phyloP scores from a whole-genome alignment of 1,284 basidiomycete species.

The Prillingera fragicola region DNA sequence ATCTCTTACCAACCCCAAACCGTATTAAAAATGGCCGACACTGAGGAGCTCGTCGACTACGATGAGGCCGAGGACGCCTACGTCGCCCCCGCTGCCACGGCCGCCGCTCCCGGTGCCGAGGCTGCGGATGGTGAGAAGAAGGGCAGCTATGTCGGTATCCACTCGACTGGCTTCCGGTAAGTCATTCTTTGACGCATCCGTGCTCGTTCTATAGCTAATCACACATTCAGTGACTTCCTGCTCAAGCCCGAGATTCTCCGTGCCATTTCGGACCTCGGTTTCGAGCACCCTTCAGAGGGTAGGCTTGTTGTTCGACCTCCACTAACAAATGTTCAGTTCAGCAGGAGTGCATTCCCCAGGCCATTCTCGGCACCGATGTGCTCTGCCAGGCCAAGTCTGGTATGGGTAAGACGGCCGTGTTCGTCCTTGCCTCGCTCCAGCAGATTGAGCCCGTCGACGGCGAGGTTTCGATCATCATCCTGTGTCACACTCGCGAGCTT shows the following conservation, averaged over 20 bases:
- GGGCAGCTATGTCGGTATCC: conserved; percentile 95
- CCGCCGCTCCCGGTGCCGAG: conserved; percentile 55
- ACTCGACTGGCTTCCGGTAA: conserved; percentile 90
- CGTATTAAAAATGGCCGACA: conserved; percentile 32
- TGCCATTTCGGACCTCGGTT: conserved; percentile 97
- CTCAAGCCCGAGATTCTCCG: conserved; percentile 94
- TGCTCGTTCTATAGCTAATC: too few species aligned
- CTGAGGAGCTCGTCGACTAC: conserved; percentile 64
- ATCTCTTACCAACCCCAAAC: conserved; percentile 1
- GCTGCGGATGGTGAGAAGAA: conserved; percentile 74
- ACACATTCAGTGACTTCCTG: conserved; percentile 74
- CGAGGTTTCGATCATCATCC: conserved; percentile 93
- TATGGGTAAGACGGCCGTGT: conserved; percentile 99
- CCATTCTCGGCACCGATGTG: conserved; percentile 98
- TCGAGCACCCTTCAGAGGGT: conserved; percentile 99
- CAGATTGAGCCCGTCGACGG: conserved; percentile 98
- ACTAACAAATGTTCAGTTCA: conserved; percentile 62
- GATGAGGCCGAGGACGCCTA: conserved; percentile 86
- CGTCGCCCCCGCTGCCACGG: conserved; percentile 53
- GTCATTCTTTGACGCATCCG: conserved; percentile 21
- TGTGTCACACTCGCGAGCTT: conserved; percentile 98
- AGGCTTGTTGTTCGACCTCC: conserved; percentile 1
- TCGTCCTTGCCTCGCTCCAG: conserved; percentile 95
- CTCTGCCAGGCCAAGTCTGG: conserved; percentile 99
- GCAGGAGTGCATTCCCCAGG: conserved; percentile 99